phyloP scores from a whole-genome alignment of 306 rosid species.

The Rosa rugosa region DNA sequence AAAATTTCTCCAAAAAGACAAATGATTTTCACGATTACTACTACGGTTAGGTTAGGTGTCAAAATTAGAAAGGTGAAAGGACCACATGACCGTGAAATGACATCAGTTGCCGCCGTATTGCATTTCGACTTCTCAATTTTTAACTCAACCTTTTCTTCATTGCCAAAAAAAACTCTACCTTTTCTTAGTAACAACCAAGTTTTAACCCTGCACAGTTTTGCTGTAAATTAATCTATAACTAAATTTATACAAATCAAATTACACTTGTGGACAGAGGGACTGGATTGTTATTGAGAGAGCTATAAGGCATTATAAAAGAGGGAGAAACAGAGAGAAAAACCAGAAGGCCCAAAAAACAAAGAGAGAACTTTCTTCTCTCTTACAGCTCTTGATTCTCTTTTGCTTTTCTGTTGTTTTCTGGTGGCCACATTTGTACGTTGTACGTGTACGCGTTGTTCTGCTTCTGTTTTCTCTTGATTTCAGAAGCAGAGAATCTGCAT shows the following conservation, averaged over 20 bases:
- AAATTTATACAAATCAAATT: constrained; percentile 7
- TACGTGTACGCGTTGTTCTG: constrained; percentile 22
- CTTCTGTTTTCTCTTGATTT: constrained; percentile 36
- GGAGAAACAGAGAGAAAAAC: background rate
- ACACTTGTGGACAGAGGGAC: constrained; percentile 28
- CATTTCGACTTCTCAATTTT: background rate
- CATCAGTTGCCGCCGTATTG: background rate
- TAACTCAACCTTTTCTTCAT: background rate
- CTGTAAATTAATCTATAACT: background rate
- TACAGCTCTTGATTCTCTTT: background rate
- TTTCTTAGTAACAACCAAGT: background rate
- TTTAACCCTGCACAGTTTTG: background rate
- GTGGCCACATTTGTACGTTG: constrained; percentile 27
- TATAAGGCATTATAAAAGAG: constrained; percentile 37
- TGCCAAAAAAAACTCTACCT: background rate
- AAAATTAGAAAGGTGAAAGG: constrained; percentile 6
- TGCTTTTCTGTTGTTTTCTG: constrained; percentile 9
- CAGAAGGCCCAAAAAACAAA: constrained; percentile 10
- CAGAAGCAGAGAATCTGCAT: constrained; percentile 33
- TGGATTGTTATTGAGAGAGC: constrained; percentile 22
- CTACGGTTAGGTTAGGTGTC: background rate
- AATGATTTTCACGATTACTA: background rate
- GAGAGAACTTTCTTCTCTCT: background rate
- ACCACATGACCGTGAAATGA: background rate
- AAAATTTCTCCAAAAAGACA: background rate